Conservation (phyloP, 805 yeast species). For the Wickerhamiella musiphila region DNA sequence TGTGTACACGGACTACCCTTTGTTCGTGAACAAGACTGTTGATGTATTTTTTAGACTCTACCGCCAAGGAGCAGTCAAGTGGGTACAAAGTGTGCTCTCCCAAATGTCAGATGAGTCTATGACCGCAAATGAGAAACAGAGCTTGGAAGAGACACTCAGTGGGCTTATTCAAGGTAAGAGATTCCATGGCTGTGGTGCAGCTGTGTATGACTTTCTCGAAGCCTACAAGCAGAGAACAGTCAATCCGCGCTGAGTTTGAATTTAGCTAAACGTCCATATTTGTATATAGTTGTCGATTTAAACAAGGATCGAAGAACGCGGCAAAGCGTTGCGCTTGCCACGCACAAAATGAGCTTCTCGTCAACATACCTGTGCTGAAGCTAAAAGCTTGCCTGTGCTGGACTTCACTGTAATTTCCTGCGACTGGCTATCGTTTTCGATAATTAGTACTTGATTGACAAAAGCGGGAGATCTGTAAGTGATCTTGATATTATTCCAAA, state of each 20-base stretch:
- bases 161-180: slow-evolving; percentile 25
- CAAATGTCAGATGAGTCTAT: slow-evolving; percentile 47
- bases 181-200: slow-evolving; percentile 51
- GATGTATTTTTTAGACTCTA: slow-evolving; percentile 19
- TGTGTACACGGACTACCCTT: slow-evolving; percentile 16
- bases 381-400: slow-evolving; percentile 37
- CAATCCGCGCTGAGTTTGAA: slow-evolving; percentile 7
- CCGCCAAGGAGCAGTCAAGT: slow-evolving; percentile 30
- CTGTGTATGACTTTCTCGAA: slow-evolving; percentile 51
- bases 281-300: slow-evolving; percentile 1
- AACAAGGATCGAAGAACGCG: too few species aligned
- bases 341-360: too few species aligned
- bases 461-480: slow-evolving; percentile 56
- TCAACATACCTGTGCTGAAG: slow-evolving; percentile 20
- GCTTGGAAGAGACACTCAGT: slow-evolving; percentile 27
- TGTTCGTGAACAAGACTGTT: slow-evolving; percentile 9
- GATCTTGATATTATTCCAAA: slow-evolving; percentile 18
- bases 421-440: slow-evolving; percentile 31
- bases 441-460: slow-evolving; percentile 58
- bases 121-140: slow-evolving; percentile 47
- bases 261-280: background rate
- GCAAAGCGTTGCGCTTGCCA: too few species aligned
- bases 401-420: slow-evolving; percentile 23
- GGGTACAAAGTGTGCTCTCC: slow-evolving; percentile 43
- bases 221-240: slow-evolving; percentile 17